These are phyloP conservation scores for Nemania bipapillata DNA, from an alignment of 2,329 filamentous ascomycete genomes.

Conservation along the genomic window DNA sequence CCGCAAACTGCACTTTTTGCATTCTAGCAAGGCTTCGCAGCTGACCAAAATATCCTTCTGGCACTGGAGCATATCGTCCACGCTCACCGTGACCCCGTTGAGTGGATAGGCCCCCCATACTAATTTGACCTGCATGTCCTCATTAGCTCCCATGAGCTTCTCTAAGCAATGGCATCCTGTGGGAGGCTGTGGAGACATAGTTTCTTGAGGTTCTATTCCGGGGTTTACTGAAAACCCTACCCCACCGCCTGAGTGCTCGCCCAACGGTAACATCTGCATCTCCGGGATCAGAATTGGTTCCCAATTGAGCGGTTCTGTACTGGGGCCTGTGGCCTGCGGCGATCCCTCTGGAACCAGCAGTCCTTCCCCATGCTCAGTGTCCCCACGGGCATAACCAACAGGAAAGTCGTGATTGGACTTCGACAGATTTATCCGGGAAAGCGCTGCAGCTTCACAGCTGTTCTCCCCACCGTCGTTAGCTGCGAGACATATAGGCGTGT, in stretches of 20 bases:
- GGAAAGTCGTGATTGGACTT: conserved; percentile 7
- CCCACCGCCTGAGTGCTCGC: not conserved
- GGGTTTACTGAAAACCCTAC: not conserved
- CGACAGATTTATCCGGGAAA: conserved; percentile 5
- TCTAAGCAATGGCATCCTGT: conserved; percentile 16
- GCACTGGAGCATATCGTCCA: conserved; percentile 27
- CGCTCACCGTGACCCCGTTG: conserved; percentile 16
- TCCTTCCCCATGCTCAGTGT: not conserved
- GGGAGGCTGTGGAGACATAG: not conserved
- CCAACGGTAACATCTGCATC: not conserved
- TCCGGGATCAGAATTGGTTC: not conserved
- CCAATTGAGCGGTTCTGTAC: conserved; percentile 10
- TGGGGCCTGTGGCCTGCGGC: not conserved
- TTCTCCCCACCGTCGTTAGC: conserved; percentile 2
- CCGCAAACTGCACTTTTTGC: conserved; percentile 11
- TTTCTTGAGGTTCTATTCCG: not conserved
- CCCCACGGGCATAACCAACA: conserved; percentile 8
- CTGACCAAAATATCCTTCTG: conserved; percentile 26
- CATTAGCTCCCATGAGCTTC: conserved; percentile 25
- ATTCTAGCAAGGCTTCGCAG: conserved; percentile 19
- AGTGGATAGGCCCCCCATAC: conserved; percentile 15
- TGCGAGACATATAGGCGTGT: conserved; percentile 9
- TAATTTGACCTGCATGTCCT: conserved; percentile 28
- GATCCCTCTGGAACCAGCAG: not conserved
- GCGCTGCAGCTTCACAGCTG: not conserved